These are phyloP conservation scores for Artemisia argyi DNA, from an alignment of 129 eudicot species.

Conservation along the genomic window DNA sequence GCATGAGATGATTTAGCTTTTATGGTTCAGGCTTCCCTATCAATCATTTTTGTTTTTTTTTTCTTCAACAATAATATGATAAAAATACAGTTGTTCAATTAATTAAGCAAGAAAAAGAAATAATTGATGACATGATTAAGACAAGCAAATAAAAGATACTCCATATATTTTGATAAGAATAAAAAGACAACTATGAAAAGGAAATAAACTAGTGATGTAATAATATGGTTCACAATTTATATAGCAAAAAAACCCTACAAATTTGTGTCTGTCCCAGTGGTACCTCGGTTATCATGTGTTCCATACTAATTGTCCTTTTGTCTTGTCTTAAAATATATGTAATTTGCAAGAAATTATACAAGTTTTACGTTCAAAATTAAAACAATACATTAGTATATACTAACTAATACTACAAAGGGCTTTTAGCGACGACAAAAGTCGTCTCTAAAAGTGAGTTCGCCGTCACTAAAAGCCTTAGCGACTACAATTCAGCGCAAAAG, in stretches of 20 bases:
- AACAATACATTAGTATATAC: no score
- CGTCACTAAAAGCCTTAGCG: no score
- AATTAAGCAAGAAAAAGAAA: not conserved
- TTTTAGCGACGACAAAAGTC: no score
- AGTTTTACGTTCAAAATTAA: no score
- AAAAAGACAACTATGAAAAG: not conserved
- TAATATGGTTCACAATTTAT: not conserved
- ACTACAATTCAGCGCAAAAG: no score
- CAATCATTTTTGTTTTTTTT: not conserved
- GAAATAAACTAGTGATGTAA: not conserved
- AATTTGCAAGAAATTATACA: no score
- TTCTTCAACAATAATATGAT: not conserved
- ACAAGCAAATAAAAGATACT: not conserved
- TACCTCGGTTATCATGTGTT: not conserved
- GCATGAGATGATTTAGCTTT: conserved; percentile 18
- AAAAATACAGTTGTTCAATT: conserved; percentile 13
- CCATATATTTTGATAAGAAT: not conserved
- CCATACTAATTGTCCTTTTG: not conserved
- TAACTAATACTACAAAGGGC: no score
- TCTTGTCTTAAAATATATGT: no score
- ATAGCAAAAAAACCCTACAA: not conserved
- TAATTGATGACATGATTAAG: conserved; percentile 13
- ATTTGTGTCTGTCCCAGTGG: not conserved
- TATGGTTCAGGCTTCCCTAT: conserved; percentile 23
- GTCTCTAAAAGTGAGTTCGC: no score